A percentile compares a stretch with the other conserved stretches of the same genome.
phyloP scores from a whole-genome alignment of 345 rosid genomes.

The Kandelia obovata region DNA sequence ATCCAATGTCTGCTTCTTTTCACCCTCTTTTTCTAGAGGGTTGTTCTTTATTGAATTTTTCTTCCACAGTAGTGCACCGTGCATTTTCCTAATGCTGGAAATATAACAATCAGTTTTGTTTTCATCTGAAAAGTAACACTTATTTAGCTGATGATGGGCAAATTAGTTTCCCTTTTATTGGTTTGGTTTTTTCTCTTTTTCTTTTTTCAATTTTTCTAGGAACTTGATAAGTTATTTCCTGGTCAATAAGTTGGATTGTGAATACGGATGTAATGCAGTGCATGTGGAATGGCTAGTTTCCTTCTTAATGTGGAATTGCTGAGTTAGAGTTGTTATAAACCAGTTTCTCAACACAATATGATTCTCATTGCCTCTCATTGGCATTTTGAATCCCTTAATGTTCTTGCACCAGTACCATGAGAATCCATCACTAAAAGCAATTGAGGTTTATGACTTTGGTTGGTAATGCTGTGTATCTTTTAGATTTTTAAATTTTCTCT shows the following conservation, averaged over 20 bases:
- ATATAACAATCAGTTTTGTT: not conserved
- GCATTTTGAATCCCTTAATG: not conserved
- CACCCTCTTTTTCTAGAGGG: not conserved
- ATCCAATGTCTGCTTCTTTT: not conserved
- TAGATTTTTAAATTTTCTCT: not conserved
- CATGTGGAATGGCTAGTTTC: too few relatives aligned
- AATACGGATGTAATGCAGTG: not conserved
- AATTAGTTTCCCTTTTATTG: not conserved
- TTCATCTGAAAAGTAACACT: not conserved
- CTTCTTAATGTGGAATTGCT: too few relatives aligned
- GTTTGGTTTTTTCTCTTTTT: too few relatives aligned
- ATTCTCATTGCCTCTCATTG: not conserved
- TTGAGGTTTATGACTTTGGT: not conserved
- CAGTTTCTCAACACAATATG: too few relatives aligned
- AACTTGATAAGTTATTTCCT: not conserved
- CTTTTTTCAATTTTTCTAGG: not conserved
- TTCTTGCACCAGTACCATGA: not conserved
- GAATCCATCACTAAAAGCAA: not conserved
- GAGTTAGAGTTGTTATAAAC: too few relatives aligned
- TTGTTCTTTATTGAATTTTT: not conserved
- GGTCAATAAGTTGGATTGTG: not conserved
- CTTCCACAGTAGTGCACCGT: not conserved
- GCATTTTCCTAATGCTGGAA: not conserved
- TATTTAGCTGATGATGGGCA: too few relatives aligned
- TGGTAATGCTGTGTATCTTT: not conserved